Conservation (phyloP, 345 rosid species). For the Zanthoxylum bungeanum region DNA sequence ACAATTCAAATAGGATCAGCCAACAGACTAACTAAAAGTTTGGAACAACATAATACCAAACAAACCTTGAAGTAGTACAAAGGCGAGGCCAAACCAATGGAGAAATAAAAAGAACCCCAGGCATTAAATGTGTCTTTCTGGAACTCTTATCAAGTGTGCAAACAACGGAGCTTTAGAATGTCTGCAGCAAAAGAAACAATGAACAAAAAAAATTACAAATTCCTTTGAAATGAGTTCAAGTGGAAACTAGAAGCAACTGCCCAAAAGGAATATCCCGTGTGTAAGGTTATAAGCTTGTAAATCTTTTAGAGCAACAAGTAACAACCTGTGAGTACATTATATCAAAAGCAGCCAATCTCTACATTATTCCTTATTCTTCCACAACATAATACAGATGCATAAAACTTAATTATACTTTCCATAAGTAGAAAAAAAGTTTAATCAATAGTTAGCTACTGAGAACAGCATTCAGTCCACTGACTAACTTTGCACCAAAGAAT, state of each 20-base stretch:
- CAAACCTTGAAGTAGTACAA: constrained; percentile 45
- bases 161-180: constrained; percentile 4
- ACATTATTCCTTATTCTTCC: background rate
- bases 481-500: background rate
- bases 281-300: background rate
- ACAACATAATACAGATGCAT: background rate
- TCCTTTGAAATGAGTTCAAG: background rate
- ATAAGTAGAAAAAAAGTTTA: background rate
- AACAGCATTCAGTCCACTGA: background rate
- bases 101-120: constrained; percentile 32
- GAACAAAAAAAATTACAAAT: too few relatives aligned
- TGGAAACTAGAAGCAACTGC: background rate
- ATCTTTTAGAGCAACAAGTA: background rate
- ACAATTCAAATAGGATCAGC: background rate
- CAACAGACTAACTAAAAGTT: background rate
- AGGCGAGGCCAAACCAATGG: constrained; percentile 33
- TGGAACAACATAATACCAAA: background rate
- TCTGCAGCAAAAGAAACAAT: too few relatives aligned
- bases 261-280: background rate
- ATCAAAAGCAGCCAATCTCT: background rate
- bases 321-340: background rate
- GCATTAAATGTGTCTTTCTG: constrained; percentile 16
- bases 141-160: background rate
- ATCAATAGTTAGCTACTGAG: background rate
- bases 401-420: background rate